These are phyloP conservation scores for Colletotrichum cereale DNA, from an alignment of 2,329 filamentous ascomycete species.

Conservation along the genomic window DNA sequence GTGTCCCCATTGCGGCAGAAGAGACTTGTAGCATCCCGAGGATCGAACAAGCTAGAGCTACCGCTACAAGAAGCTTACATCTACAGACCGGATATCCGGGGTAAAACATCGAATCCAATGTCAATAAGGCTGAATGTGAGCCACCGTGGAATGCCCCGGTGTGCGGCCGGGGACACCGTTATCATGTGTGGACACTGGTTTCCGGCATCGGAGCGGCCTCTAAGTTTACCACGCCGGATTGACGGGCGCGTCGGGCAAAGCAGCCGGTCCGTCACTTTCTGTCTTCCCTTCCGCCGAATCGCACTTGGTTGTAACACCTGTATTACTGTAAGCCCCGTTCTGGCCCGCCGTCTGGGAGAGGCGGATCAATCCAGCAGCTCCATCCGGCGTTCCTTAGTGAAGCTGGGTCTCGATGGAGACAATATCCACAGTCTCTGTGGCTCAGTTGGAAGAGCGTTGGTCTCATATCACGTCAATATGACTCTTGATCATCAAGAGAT, in stretches of 20 bases:
- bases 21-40: too few species aligned
- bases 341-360: background rate
- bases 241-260: background rate
- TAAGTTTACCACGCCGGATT: background rate
- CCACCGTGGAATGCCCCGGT: background rate
- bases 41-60: background rate
- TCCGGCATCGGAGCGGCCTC: conserved; percentile 15
- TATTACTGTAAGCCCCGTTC: background rate
- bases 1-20: conserved; percentile 5
- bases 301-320: too few species aligned
- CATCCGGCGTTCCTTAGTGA: background rate
- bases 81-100: background rate
- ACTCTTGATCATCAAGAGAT: conserved; percentile 22
- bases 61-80: background rate
- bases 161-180: background rate
- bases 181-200: background rate
- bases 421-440: conserved; percentile 29
- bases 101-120: background rate
- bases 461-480: conserved; percentile 35
- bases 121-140: background rate
- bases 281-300: background rate
- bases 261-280: background rate
- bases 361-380: background rate
- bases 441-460: conserved; percentile 40
- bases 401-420: rapidly evolving